Evolutionary conservation across 345 rosid genomes (phyloP).

Genomic region (Streptanthus diversifolius): DNA sequence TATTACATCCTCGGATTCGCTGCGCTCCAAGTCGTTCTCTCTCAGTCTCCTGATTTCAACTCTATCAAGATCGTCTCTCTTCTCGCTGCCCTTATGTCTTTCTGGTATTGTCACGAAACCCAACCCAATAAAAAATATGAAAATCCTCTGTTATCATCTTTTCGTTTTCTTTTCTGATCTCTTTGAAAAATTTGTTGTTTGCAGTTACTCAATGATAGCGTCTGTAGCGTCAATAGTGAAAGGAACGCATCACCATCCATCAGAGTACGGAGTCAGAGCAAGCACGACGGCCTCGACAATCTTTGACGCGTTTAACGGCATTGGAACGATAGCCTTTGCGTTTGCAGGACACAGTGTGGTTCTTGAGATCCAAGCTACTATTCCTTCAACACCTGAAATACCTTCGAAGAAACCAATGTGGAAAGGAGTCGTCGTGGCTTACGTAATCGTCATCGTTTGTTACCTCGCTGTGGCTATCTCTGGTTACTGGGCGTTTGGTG

Average conservation of each 20-base stretch:
- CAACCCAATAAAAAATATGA: background rate
- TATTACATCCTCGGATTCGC: conserved; percentile 78
- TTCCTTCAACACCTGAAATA: conserved; percentile 49
- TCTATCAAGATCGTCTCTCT: conserved; percentile 69
- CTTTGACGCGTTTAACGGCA: conserved; percentile 37
- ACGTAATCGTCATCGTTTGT: conserved; percentile 42
- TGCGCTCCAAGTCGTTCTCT: conserved; percentile 54
- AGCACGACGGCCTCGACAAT: conserved; percentile 17
- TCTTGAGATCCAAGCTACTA: conserved; percentile 64
- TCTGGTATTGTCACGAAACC: conserved; percentile 27
- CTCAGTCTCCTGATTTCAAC: conserved; percentile 87
- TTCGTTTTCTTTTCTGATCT: background rate
- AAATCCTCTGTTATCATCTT: background rate
- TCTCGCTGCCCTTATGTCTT: conserved; percentile 82
- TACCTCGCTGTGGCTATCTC: conserved; percentile 42
- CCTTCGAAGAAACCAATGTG: conserved; percentile 61
- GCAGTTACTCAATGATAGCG: conserved; percentile 35
- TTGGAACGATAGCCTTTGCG: conserved; percentile 58
- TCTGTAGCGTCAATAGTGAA: conserved; percentile 29
- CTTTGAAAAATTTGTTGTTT: background rate
- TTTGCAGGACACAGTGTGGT: conserved; percentile 64
- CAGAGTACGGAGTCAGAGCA: conserved; percentile 34
- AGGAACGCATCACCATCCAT: conserved; percentile 29
- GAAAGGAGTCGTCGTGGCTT: conserved; percentile 52
- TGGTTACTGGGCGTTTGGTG: conserved; percentile 55